phyloP scores from a whole-genome alignment of 2,329 filamentous ascomycete genomes.

The Dryadomyces quercus-mongolicae region DNA sequence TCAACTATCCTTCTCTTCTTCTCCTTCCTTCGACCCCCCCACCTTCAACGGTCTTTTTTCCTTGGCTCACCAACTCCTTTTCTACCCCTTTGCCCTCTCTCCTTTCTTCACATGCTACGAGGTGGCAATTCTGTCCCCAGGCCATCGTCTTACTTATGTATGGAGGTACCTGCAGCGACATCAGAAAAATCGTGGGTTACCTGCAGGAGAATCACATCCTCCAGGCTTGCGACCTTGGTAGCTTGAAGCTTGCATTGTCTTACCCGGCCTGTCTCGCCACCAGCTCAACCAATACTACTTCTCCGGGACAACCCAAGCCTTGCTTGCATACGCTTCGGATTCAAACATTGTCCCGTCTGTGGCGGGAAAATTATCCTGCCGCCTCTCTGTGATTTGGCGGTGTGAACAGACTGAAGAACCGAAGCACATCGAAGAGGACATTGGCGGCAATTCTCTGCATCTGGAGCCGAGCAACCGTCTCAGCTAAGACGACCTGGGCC shows the following conservation, averaged over 20 bases:
- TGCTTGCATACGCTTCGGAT: too few relatives aligned
- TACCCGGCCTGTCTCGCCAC: not conserved
- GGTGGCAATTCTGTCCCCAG: not conserved
- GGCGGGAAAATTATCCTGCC: too few relatives aligned
- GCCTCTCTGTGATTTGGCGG: too few relatives aligned
- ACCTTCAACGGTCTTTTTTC: not conserved
- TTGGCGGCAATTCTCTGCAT: not conserved
- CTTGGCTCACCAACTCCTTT: not conserved
- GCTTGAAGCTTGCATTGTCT: not conserved
- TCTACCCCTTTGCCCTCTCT: not conserved
- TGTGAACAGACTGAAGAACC: too few relatives aligned
- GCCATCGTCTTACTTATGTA: not conserved
- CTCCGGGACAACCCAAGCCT: not conserved
- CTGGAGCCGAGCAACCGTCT: not conserved
- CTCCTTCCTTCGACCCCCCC: not conserved
- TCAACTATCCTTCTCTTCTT: not conserved
- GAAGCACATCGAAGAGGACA: too few relatives aligned
- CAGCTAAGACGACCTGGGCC: not conserved
- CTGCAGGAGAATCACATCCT: not conserved
- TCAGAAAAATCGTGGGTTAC: not conserved
- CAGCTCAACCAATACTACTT: not conserved
- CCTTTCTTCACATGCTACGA: not conserved
- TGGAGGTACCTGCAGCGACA: not conserved
- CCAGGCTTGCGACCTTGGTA: not conserved
- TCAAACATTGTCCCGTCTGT: too few relatives aligned